Evolutionary conservation across 2,329 filamentous ascomycete species (phyloP).

Genomic region (Zymoseptoria crescenta): DNA sequence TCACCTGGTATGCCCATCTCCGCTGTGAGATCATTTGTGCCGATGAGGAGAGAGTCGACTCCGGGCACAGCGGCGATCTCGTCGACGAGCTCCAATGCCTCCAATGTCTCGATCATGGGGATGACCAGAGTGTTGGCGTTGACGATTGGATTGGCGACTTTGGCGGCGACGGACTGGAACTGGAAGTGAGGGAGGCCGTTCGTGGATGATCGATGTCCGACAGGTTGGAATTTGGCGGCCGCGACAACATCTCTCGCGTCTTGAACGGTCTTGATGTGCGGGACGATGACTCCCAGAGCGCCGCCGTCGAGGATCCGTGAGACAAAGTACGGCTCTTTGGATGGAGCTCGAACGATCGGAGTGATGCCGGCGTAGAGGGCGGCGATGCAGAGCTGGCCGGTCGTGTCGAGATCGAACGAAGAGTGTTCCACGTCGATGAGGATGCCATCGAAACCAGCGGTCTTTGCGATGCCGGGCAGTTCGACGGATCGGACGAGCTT

Average conservation of each 20-base stretch:
- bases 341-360: constrained; percentile 37
- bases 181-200: constrained; percentile 33
- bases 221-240: constrained; percentile 33
- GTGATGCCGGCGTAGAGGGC: constrained; percentile 34
- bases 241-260: constrained; percentile 33
- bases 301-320: constrained; percentile 36
- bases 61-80: constrained; percentile 36
- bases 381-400: constrained; percentile 34
- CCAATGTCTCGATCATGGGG: constrained; percentile 39
- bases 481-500: constrained; percentile 33
- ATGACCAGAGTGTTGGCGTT: constrained; percentile 35
- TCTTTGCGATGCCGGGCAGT: constrained; percentile 34
- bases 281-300: constrained; percentile 36
- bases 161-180: constrained; percentile 29
- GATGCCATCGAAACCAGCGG: constrained; percentile 36
- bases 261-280: constrained; percentile 34
- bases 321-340: constrained; percentile 34
- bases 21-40: constrained; percentile 39
- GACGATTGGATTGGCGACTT: constrained; percentile 29
- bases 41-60: constrained; percentile 39
- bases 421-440: constrained; percentile 43
- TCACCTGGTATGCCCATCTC: constrained; percentile 39
- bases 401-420: constrained; percentile 31
- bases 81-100: constrained; percentile 34
- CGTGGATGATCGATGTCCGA: constrained; percentile 32